A percentile compares a stretch with the other conserved stretches of the same genome.
phyloP scores from a whole-genome alignment of 805 yeast species.

The Yarrowia bubula region DNA sequence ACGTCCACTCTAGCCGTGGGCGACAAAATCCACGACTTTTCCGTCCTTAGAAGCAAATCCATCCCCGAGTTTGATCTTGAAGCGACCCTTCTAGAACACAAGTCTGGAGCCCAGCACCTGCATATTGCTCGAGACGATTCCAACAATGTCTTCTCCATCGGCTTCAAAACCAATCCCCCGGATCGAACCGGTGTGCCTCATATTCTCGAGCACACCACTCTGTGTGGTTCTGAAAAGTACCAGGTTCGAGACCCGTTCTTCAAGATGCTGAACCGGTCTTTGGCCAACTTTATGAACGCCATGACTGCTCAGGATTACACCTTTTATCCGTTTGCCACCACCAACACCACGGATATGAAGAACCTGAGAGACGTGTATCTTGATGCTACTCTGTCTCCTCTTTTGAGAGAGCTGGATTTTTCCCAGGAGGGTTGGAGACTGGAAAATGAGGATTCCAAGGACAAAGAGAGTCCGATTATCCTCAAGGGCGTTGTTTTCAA shows the following conservation, averaged over 20 bases:
- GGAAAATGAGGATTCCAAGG: slow-evolving; percentile 64
- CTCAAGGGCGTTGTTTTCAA: slow-evolving; percentile 97
- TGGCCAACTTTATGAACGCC: slow-evolving; percentile 96
- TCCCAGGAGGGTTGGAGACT: slow-evolving; percentile 97
- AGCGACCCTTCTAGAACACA: slow-evolving; percentile 72
- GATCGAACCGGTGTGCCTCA: slow-evolving; percentile 95
- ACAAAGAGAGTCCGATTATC: slow-evolving; percentile 56
- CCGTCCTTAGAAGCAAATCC: slow-evolving; percentile 58
- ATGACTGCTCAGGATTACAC: slow-evolving; percentile 98
- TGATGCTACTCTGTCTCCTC: slow-evolving; percentile 82
- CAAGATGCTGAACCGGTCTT: slow-evolving; percentile 92
- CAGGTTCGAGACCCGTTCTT: slow-evolving; percentile 98
- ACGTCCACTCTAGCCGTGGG: neutral
- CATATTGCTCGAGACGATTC: slow-evolving; percentile 81
- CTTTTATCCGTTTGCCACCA: slow-evolving; percentile 93
- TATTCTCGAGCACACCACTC: slow-evolving; percentile 90
- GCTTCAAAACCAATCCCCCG: slow-evolving; percentile 93
- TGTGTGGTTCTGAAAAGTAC: slow-evolving; percentile 87
- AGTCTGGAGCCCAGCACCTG: slow-evolving; percentile 74
- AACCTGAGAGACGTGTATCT: slow-evolving; percentile 85
- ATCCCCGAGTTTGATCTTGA: slow-evolving; percentile 80
- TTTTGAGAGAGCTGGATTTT: slow-evolving; percentile 76
- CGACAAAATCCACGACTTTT: slow-evolving; percentile 49
- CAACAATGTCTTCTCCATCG: slow-evolving; percentile 85
- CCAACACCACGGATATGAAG: slow-evolving; percentile 74